These are phyloP conservation scores for Pyrenula massariospora DNA, from an alignment of 495 filamentous ascomycete genomes.

Conservation along the genomic window DNA sequence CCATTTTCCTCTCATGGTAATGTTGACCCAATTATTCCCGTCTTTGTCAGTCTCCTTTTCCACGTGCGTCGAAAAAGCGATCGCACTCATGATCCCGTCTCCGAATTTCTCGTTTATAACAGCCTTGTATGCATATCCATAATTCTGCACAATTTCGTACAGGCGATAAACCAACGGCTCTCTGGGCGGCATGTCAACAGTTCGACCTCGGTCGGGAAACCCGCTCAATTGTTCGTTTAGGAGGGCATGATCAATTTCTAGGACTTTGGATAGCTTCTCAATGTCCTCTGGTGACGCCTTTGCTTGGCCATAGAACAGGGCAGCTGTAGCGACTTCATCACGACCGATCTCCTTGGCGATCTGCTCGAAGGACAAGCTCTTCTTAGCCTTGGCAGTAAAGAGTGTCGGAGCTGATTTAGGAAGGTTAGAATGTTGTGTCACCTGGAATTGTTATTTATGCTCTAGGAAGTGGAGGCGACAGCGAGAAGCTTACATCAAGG, in stretches of 20 bases:
- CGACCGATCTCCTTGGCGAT: slow-evolving; percentile 70
- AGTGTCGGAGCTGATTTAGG: slow-evolving; percentile 62
- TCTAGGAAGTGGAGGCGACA: slow-evolving; percentile 3
- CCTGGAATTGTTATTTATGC: slow-evolving; percentile 15
- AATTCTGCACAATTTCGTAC: slow-evolving; percentile 97
- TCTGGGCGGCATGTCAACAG: slow-evolving; percentile 83
- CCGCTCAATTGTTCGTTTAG: slow-evolving; percentile 54
- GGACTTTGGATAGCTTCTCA: slow-evolving; percentile 51
- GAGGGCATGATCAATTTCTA: slow-evolving; percentile 45
- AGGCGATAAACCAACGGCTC: slow-evolving; percentile 91
- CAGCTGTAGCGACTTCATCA: slow-evolving; percentile 81
- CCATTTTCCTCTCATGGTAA: slow-evolving; percentile 92
- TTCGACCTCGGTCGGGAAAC: slow-evolving; percentile 74
- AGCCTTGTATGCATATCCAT: slow-evolving; percentile 94
- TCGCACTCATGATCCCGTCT: slow-evolving; percentile 97
- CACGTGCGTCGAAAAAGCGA: slow-evolving; percentile 84
- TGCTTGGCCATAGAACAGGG: slow-evolving; percentile 91
- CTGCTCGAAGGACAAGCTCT: slow-evolving; percentile 66
- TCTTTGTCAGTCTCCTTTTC: slow-evolving; percentile 88
- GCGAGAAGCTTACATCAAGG: slow-evolving; percentile 23
- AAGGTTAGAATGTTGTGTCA: slow-evolving; percentile 38
- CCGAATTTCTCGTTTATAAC: slow-evolving; percentile 98
- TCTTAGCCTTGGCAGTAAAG: slow-evolving; percentile 71
- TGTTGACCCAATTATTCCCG: slow-evolving; percentile 76
- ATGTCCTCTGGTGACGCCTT: slow-evolving; percentile 71